Conservation (phyloP, 1,284 basidiomycete species). For the Leccinum subrobustum region DNA sequence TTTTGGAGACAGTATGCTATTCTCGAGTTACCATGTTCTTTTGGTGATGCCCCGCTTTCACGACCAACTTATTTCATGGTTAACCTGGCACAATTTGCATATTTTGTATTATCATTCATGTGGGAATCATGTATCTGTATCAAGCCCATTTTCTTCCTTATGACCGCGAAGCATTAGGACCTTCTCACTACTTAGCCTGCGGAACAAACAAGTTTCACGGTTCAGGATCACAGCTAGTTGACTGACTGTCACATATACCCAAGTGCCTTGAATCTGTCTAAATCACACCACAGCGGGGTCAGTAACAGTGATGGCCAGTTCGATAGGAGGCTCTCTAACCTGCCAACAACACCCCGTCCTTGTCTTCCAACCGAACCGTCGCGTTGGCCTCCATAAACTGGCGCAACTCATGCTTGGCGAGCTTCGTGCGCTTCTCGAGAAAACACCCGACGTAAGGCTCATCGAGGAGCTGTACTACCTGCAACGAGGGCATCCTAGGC, state of each 20-base stretch:
- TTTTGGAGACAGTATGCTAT: conserved; percentile 3
- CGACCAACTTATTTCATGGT: conserved; percentile 22
- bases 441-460: conserved; percentile 19
- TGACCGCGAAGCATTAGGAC: not conserved
- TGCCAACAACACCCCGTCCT: conserved; percentile 23
- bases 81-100: conserved; percentile 21
- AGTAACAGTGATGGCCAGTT: not conserved
- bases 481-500: conserved; percentile 20
- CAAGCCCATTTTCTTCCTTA: conserved; percentile 1
- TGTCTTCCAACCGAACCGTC: conserved; percentile 27
- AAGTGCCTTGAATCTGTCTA: not conserved
- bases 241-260: not conserved
- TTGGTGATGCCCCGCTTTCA: conserved; percentile 17
- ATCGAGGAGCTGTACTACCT: conserved; percentile 25
- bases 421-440: conserved; percentile 16
- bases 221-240: not conserved
- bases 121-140: conserved; percentile 22
- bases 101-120: conserved; percentile 32
- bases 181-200: no score
- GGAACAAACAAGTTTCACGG: not conserved
- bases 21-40: conserved; percentile 4
- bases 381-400: conserved; percentile 1
- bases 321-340: conserved; percentile 9
- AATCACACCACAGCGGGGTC: not conserved
- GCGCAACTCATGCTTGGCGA: conserved; percentile 7